Base-by-base conservation (phyloP, 1,284 basidiomycete genomes). In the Ustilago bromivora region DNA sequence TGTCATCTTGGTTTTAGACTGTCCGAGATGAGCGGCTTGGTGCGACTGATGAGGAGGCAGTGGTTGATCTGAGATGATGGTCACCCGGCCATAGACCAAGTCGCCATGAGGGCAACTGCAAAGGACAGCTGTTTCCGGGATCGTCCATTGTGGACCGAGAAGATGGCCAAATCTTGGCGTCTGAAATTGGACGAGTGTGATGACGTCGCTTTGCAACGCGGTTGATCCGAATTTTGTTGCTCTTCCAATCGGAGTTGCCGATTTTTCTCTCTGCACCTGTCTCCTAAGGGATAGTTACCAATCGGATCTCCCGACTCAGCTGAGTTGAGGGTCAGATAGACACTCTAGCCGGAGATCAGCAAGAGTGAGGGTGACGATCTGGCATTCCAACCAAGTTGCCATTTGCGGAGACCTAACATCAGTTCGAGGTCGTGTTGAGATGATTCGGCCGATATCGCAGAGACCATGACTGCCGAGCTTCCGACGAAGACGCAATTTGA, bases 61-160 rank as follows among this genome's bases (percentile, higher is more conserved):
- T 28, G 23, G 23, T 28, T 28, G 23, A 28, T 28, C 23, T 28
- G 23, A 28, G 23, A 28, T 28, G 23, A 28, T 28, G 23, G 23
- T 28, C 23, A 28, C 23, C 2, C 3, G 43, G 19, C 13, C 43
- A 5, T 46, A 46, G 7, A 19, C 17, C 23, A 23, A 46, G 6
- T 15, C 43, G 43, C n/a, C 49, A 52, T 34, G 32, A 9, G 28
- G 28, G 49, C 11, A 31, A 9, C 49, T 31, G 49, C 11, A 31
- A 7, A 19, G n/a, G 49, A 52, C 4, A 52, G 49, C 49, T 52
- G 28, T 17, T 52, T 52, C 49, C 49, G 49, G 28, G 23, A 52
- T 52, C 28, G 7, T 52, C 49, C 49, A 32, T 34, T 34, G 47
- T 49, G n/a, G n/a, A 10, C 17, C 28, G 47, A 49, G 47, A 23